Evolutionary conservation across 2,329 filamentous ascomycete species (phyloP).

Genomic region (Talaromyces albobiverticillius): DNA sequence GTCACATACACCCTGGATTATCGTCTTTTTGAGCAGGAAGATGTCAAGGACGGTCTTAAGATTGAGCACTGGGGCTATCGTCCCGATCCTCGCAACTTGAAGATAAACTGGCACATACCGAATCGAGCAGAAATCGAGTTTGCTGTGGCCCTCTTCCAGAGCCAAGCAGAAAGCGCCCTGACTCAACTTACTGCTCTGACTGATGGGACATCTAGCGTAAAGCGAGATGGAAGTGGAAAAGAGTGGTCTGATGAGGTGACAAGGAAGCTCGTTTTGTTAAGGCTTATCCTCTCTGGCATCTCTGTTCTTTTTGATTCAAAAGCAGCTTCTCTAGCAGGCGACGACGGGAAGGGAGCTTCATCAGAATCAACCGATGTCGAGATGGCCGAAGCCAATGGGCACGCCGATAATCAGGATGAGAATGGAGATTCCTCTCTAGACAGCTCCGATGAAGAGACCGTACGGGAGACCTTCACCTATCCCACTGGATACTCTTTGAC

Average conservation of each 20-base stretch:
- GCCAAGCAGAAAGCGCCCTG: conserved; percentile 74
- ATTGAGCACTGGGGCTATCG: conserved; percentile 80
- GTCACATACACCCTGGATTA: conserved; percentile 92
- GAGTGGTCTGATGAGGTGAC: conserved; percentile 98
- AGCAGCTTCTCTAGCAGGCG: conserved; percentile 57
- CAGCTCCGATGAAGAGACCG: conserved; percentile 56
- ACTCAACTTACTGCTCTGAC: conserved; percentile 75
- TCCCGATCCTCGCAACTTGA: conserved; percentile 71
- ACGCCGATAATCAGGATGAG: conserved; percentile 22
- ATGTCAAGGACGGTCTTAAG: conserved; percentile 68
- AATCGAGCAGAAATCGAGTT: conserved; percentile 78
- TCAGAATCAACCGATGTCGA: conserved; percentile 39
- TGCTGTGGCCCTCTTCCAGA: conserved; percentile 83
- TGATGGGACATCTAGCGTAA: conserved; percentile 74
- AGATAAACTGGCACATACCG: conserved; percentile 88
- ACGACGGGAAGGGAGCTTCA: conserved; percentile 40
- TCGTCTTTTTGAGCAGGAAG: conserved; percentile 76
- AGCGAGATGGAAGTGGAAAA: conserved; percentile 91
- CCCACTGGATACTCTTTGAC: conserved; percentile 80
- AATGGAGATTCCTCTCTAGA: conserved; percentile 50
- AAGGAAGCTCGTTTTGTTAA: conserved; percentile 79
- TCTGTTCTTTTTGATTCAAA: conserved; percentile 84
- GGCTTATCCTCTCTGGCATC: conserved; percentile 86
- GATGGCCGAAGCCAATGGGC: conserved; percentile 43
- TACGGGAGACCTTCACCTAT: conserved; percentile 84